phyloP scores from a whole-genome alignment of 2,329 filamentous ascomycete species.

The Juglanconis oblonga region DNA sequence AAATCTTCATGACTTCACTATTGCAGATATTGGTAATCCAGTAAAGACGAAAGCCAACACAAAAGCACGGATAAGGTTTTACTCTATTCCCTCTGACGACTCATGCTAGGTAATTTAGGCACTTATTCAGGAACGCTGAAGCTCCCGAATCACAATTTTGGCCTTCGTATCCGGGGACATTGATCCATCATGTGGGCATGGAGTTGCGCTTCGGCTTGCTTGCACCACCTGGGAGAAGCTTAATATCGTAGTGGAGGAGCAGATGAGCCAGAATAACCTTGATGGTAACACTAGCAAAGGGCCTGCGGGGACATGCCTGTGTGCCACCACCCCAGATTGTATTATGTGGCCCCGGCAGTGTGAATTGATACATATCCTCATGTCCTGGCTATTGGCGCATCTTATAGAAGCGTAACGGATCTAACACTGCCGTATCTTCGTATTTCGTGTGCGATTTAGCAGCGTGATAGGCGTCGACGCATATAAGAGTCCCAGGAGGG shows the following conservation, averaged over 20 bases:
- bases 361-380: background rate
- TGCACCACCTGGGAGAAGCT: background rate
- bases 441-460: background rate
- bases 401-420: background rate
- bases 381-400: background rate
- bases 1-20: no score
- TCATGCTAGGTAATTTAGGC: no score
- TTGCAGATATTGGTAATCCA: no score
- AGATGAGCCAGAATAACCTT: slow-evolving; percentile 21
- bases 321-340: slow-evolving; percentile 19
- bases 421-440: background rate
- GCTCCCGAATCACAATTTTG: background rate
- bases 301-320: slow-evolving; percentile 32
- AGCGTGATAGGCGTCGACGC: background rate
- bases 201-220: background rate
- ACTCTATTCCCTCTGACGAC: no score
- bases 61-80: no score
- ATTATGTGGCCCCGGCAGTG: background rate
- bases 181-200: background rate
- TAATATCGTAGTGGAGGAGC: background rate
- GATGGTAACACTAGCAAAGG: slow-evolving; percentile 31
- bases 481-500: background rate
- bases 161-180: background rate
- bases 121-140: no score
- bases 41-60: no score